Conservation (phyloP, 352 stramenopile genomes). For the Aphanomyces cochlioides region DNA sequence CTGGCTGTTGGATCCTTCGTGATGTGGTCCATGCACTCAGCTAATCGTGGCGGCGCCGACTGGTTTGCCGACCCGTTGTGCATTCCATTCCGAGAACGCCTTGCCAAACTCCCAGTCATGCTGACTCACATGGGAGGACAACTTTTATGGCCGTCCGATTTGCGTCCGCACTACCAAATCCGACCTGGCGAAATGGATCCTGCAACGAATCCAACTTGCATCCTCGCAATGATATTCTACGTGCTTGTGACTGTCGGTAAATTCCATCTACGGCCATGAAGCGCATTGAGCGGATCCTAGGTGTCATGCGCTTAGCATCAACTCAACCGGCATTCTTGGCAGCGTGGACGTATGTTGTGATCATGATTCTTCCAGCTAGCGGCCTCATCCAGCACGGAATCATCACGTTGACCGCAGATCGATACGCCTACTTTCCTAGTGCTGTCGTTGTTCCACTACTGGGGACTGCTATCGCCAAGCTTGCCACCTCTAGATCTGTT, state of each 20-base stretch:
- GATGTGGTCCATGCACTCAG: not conserved
- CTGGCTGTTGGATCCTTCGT: conserved; percentile 5
- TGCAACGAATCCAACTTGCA: not conserved
- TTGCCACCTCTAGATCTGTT: not conserved
- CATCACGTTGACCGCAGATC: conserved; percentile 18
- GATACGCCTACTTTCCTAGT: conserved; percentile 17
- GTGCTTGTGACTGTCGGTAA: not conserved
- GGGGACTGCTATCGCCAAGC: not conserved
- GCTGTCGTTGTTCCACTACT: not conserved
- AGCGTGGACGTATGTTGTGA: not conserved
- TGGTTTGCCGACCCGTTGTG: conserved; percentile 7
- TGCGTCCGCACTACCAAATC: not conserved
- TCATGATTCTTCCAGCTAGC: not conserved
- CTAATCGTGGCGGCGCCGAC: not conserved
- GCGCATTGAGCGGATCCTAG: not conserved
- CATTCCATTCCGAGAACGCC: conserved; percentile 12
- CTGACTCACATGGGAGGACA: not conserved
- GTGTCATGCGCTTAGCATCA: not conserved
- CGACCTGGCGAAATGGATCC: conserved; percentile 7
- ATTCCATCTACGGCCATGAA: not conserved
- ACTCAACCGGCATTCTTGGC: not conserved
- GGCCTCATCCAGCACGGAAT: conserved; percentile 7
- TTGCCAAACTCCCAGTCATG: not conserved
- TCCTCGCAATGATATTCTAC: not conserved
- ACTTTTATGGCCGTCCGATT: not conserved